Base-by-base conservation (phyloP, 345 rosid species). In the Moricandia arvensis region DNA sequence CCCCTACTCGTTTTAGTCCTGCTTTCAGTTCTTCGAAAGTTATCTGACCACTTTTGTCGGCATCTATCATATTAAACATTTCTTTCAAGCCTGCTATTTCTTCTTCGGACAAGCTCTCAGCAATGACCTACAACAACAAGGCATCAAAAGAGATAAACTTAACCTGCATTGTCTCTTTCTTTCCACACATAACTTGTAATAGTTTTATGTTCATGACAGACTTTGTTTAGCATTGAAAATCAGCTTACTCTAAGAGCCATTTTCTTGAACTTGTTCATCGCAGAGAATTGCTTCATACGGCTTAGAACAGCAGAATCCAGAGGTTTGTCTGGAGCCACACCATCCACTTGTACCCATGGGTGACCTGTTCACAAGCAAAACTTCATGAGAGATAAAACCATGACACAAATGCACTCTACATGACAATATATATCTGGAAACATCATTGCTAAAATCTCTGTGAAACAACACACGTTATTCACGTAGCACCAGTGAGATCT, bases 241-340 rank as follows among this genome's bases (percentile, higher is more conserved):
- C 4, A 4, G 4, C 93, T 84, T 72, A 90, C 97, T 59, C 88
- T 74, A 41, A 91, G 87, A 63, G 89, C 96, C 86, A 91, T 90
- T 83, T 88, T 90, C 92, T 90, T 91, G 83, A 91, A 78, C 86
- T 90, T 91, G 86, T 87, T 90, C 97, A 91, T 89, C 29, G 97
- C 97, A 66, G 96, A 91, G 71, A 91, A 91, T 54, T 90, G 91
- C 82, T 90, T 91, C 91, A 91, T 61, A 63, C 97, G 91, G 73
- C 88, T 88, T 34, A 90, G 75, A 37, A 91, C 96, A 57, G 97
- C 97, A 66, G 91, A 84, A 82, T 91, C 97, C 24, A 91, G 91
- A 85, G 93, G 96, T 73, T 80, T 91, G 81, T 91, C 91, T 47
- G 93, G 93, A 66, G 97, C 97, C 74, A 86, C 87, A 7, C 97